A percentile compares a stretch with the other conserved stretches of the same genome.
These are phyloP conservation scores for Podaxis sp. DNA, from an alignment of 768 basidiomycete species.

Conservation along the genomic window DNA sequence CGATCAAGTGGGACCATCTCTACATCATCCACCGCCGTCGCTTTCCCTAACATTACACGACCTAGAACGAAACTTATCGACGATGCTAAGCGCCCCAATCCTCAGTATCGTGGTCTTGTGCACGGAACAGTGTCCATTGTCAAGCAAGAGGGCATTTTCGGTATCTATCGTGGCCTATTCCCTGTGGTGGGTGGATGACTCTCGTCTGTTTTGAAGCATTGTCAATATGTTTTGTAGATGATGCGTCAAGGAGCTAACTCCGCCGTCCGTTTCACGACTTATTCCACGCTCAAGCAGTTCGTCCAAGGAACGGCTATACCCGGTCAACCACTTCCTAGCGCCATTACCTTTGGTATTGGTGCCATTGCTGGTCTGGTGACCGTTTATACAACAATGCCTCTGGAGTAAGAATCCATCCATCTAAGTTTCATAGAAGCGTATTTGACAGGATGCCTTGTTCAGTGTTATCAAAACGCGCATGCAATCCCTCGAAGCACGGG, in stretches of 20 bases:
- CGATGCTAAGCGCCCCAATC: conserved; percentile 82
- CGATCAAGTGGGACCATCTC: conserved; percentile 78
- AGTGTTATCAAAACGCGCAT: conserved; percentile 98
- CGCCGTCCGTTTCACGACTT: conserved; percentile 93
- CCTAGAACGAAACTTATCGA: conserved; percentile 94
- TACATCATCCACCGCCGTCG: background rate
- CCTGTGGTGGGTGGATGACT: conserved; percentile 72
- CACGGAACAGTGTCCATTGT: conserved; percentile 86
- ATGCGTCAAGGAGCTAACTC: conserved; percentile 98
- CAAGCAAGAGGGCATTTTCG: conserved; percentile 78
- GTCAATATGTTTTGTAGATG: conserved; percentile 54
- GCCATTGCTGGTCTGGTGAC: conserved; percentile 93
- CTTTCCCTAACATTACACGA: background rate
- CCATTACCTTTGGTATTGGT: conserved; percentile 93
- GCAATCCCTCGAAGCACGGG: conserved; percentile 85
- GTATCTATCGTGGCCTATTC: conserved; percentile 89
- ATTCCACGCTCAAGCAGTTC: conserved; percentile 90
- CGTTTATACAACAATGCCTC: conserved; percentile 86
- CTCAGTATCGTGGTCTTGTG: conserved; percentile 82
- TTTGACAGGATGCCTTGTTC: background rate
- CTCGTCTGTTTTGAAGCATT: conserved; percentile 2
- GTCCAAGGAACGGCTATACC: conserved; percentile 83
- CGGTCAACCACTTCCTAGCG: conserved; percentile 80
- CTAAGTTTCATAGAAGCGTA: background rate
- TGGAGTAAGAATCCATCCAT: conserved; percentile 52